Evolutionary conservation across 1,284 basidiomycete species (phyloP).

Genomic region (Gomphus bonarii): DNA sequence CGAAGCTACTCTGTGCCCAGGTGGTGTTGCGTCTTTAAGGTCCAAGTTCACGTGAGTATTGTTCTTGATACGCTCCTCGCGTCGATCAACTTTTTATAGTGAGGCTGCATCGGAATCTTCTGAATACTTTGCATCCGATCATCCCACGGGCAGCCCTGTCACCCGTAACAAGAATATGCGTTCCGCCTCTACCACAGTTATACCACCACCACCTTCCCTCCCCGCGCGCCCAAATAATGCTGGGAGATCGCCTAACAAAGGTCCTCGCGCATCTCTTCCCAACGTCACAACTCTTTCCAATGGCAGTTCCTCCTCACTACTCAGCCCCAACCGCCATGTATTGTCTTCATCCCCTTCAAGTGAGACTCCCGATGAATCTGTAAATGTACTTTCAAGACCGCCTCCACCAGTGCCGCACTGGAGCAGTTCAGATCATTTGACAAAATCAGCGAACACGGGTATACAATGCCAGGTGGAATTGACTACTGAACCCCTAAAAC

Average conservation of each 20-base stretch:
- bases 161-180: neutral
- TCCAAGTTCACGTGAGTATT: conserved; percentile 42
- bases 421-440: neutral
- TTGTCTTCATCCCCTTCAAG: neutral
- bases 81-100: neutral
- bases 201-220: conserved; percentile 7
- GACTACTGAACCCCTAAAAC: neutral
- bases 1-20: neutral
- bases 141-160: neutral
- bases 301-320: neutral
- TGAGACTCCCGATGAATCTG: neutral
- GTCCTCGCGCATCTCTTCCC: conserved; percentile 4
- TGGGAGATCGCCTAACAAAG: neutral
- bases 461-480: neutral
- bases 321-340: neutral
- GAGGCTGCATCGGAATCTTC: neutral
- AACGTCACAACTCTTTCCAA: neutral
- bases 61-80: neutral
- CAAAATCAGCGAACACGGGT: neutral
- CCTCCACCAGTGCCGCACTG: conserved; percentile 9
- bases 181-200: neutral
- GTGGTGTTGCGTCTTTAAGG: conserved; percentile 34
- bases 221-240: conserved; percentile 3
- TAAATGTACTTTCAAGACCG: neutral
- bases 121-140: neutral